A percentile compares a stretch with the other conserved stretches of the same genome.
phyloP scores from a whole-genome alignment of 192 early-diverging fungal species.

The Linderina pennispora region DNA sequence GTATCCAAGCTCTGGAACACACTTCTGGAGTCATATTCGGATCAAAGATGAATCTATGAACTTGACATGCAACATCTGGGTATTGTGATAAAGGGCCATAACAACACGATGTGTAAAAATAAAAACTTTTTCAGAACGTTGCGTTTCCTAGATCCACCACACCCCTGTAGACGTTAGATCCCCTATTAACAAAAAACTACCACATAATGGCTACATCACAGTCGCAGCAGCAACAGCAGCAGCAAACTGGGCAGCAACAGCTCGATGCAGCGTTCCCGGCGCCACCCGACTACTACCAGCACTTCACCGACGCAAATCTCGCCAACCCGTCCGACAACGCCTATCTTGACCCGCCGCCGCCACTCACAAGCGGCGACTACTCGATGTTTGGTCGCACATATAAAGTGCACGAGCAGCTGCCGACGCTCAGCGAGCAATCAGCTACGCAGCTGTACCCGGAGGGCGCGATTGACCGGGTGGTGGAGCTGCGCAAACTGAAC shows the following conservation, averaged over 20 bases:
- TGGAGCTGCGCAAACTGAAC: conserved; percentile 61
- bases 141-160: no score
- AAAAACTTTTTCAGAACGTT: no score
- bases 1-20: no score
- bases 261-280: conserved; percentile 55
- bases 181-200: no score
- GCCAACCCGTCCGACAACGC: conserved; percentile 35
- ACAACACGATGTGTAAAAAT: no score
- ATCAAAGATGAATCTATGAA: no score
- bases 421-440: conserved; percentile 54
- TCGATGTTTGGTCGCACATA: conserved; percentile 62
- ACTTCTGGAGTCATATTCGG: no score
- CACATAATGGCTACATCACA: no score
- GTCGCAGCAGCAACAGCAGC: conserved; percentile 11
- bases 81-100: no score
- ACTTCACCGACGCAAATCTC: conserved; percentile 61
- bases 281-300: conserved; percentile 60
- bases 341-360: conserved; percentile 55
- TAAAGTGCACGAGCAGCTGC: conserved; percentile 55
- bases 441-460: conserved; percentile 62
- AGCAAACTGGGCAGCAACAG: conserved; percentile 20
- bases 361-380: conserved; percentile 50
- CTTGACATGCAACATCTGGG: no score
- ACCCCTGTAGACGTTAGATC: no score
- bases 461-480: conserved; percentile 57